Base-by-base conservation (phyloP, 2,329 filamentous ascomycete genomes). In the Alternaria brassicicola region DNA sequence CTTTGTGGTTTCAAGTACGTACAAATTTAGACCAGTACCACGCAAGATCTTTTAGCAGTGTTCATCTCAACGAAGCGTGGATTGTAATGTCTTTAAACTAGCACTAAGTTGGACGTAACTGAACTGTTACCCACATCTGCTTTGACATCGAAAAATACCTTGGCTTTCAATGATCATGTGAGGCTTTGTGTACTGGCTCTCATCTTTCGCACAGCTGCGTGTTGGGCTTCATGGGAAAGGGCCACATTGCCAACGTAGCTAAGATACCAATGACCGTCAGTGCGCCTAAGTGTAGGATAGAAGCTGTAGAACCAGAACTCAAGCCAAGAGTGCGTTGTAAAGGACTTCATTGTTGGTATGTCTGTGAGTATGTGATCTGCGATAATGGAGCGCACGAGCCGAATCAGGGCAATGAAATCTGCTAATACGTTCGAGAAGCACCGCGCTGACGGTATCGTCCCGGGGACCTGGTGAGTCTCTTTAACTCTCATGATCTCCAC, bases 281-380 rank as follows among this genome's bases (percentile, higher is more conserved):
- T 26, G 31, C 2, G 2, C 36, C 31, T 21, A 51, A 41, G 26
- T 7, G 23, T 36, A 10, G 48, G 48, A 41, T 51, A 30, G 7
- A 51, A 8, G 5, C 48, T 36, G 12, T 42, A 51, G 13, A 51
- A 51, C 48, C 48, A 51, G 7, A 51, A 42, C 3, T 51, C 35
- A 3, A 51, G 48, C 48, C 48, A 51, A 9, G 48, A 51, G 21
- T 51, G 48, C 19, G 36, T 15, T 1, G 36, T 30, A 13, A 51
- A 51, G 36, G 48, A 19, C 36, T 42, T 51, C 48, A 51, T 51
- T 3, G 4, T 23, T 17, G 23, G 15, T 1, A 25, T 2, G 15
- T 10, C 6, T 28, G 48, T 1, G 3, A 19, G n/a, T 25, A 8
- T 15, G 3, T 21, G 3, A 12, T 23, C 21, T 6, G 43, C 10